Evolutionary conservation across 495 filamentous ascomycete species (phyloP), one percentile per base, ranked within the genome.

Genomic region (Penicillium pancosmium): DNA sequence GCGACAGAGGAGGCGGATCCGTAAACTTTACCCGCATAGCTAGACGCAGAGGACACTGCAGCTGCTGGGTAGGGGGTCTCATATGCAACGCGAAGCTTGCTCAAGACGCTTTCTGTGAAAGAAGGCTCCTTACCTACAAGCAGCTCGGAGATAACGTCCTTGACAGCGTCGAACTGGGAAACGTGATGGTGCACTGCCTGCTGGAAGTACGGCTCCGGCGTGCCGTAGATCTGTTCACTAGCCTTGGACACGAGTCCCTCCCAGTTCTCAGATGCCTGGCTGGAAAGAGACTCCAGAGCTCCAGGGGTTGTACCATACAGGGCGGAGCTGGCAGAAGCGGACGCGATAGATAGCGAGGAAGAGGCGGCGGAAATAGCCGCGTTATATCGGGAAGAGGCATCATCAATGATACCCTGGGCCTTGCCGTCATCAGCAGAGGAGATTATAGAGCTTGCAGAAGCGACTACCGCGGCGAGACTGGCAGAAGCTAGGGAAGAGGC

Each of bases 51-150:
- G 1, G 82, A 79, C 5, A 79, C 70, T 13, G 68, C 73, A 13
- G 68, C 63, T 34, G 66, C 68, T 54, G 78, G 84, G 47, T 86
- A 85, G 0, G 80, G 80, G 1, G 79, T 83, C 60, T 83, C 77
- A 65, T 86, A 86, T 3, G 86, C 90, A 3, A 83, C 84, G 34
- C 80, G 81, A 6, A 97, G 80, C 19, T 88, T 82, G 54, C 77
- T 85, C 76, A 92, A 82, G 0, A 93, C 88, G 56, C 87, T 90
- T 61, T 97, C 91, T 0, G 89, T 91, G 64, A 91, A 96, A 13
- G 86, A 82, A 5, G 91, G 88, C 68, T 96, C 90, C 71, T 87
- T 89, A 23, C 89, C 92, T 47, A 76, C 67, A 25, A 97, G 75
- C 3, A 96, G 75, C 64, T 97, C 91, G 12, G 86, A 88, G 13